Conservation (phyloP, 345 rosid species). For the Psidium friedrichsthalianum region DNA sequence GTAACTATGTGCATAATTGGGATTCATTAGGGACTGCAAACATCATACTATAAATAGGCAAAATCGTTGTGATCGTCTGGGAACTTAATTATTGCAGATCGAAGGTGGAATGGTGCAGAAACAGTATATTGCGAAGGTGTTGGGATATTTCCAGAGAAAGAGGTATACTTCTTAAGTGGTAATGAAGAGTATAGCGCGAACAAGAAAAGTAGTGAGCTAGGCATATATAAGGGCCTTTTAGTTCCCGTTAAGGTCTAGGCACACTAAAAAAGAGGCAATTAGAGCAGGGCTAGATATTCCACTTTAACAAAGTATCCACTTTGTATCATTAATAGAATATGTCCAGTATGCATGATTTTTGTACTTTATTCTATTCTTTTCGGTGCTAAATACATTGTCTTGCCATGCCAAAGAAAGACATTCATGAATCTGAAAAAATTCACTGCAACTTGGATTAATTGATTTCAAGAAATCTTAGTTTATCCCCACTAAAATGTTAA, state of each 20-base stretch:
- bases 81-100: slow-evolving; percentile 38
- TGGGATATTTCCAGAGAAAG: slow-evolving; percentile 72
- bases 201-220: background rate
- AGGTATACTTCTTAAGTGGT: slow-evolving; percentile 27
- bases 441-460: background rate
- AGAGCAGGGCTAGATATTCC: background rate
- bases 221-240: background rate
- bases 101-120: slow-evolving; percentile 71
- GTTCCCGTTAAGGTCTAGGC: background rate
- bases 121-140: slow-evolving; percentile 68
- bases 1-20: background rate
- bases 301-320: background rate
- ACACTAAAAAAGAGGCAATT: background rate
- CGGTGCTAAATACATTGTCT: background rate
- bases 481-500: background rate
- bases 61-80: background rate
- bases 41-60: background rate
- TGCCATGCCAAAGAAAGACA: background rate
- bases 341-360: background rate
- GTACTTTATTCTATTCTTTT: background rate
- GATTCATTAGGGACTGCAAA: background rate
- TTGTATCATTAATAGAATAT: background rate
- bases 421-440: background rate
- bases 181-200: background rate
- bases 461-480: background rate